Conservation (phyloP, 2,329 filamentous ascomycete genomes). For the Nothophoma quercina region DNA sequence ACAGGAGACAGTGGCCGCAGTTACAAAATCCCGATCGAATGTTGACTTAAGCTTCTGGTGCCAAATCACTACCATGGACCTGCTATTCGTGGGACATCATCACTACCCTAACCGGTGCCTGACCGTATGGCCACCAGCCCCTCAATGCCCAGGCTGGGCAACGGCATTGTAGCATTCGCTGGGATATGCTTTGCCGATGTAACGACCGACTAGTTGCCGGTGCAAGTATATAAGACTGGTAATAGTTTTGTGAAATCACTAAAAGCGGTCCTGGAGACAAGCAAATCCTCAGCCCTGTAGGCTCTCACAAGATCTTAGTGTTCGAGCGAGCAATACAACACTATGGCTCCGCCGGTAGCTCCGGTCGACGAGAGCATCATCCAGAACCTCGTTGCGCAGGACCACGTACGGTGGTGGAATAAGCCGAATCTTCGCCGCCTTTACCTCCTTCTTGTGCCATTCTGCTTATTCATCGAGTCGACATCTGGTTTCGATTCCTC, state of each 20-base stretch:
- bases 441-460: conserved; percentile 66
- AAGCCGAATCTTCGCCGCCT: conserved; percentile 66
- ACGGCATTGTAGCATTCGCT: conserved; percentile 12
- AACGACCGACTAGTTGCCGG: conserved; percentile 10
- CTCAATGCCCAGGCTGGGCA: conserved; percentile 34
- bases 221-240: background rate
- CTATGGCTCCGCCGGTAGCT: conserved; percentile 35
- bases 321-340: background rate
- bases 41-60: background rate
- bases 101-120: background rate
- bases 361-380: conserved; percentile 37
- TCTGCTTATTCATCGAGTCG: conserved; percentile 69
- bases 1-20: too few relatives aligned
- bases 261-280: background rate
- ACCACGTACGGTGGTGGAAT: conserved; percentile 61
- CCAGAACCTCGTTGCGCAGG: conserved; percentile 43
- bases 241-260: background rate
- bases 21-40: too few relatives aligned
- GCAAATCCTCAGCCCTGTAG: background rate
- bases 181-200: conserved; percentile 5
- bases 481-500: conserved; percentile 67
- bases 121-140: conserved; percentile 17
- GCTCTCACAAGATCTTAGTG: background rate
- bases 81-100: background rate
- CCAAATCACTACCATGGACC: background rate